Percentiles rank a stretch among this genome's conserved stretches.
Conservation (phyloP, 2,329 filamentous ascomycete species). For the Aspergillus luchuensis region DNA sequence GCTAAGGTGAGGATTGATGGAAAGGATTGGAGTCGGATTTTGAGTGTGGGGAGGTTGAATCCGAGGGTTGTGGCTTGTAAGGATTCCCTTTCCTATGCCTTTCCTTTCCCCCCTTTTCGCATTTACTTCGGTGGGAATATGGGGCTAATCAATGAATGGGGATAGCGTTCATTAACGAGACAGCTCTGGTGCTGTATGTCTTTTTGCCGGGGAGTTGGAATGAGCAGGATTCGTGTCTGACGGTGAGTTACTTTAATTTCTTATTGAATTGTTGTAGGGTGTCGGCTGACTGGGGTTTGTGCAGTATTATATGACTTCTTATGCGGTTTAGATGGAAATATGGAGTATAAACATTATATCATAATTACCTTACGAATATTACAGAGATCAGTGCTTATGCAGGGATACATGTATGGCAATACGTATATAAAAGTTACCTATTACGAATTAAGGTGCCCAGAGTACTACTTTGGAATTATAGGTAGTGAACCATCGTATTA, state of each 20-base stretch:
- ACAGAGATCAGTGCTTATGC: background rate
- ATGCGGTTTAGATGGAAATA: conserved; percentile 24
- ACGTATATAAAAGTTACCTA: background rate
- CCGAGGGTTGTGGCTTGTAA: conserved; percentile 88
- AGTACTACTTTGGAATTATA: no score
- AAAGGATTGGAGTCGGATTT: conserved; percentile 89
- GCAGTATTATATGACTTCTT: conserved; percentile 52
- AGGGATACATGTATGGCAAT: background rate
- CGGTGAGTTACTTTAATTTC: conserved; percentile 35
- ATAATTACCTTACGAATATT: background rate
- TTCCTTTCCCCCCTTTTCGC: background rate
- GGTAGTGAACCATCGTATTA: background rate
- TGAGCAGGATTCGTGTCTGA: conserved; percentile 50
- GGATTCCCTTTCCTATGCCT: conserved; percentile 30
- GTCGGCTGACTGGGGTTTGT: background rate
- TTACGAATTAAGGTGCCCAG: background rate
- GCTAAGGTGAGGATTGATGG: conserved; percentile 89
- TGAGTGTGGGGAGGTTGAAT: conserved; percentile 86
- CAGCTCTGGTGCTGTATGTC: conserved; percentile 49
- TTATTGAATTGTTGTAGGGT: background rate
- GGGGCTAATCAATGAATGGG: background rate
- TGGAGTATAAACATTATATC: no score
- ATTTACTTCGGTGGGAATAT: background rate
- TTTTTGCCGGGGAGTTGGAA: conserved; percentile 46
- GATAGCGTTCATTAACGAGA: conserved; percentile 49